Evolutionary conservation across 805 yeast genomes (phyloP).

Genomic region (Nakazawaea pomicola): DNA sequence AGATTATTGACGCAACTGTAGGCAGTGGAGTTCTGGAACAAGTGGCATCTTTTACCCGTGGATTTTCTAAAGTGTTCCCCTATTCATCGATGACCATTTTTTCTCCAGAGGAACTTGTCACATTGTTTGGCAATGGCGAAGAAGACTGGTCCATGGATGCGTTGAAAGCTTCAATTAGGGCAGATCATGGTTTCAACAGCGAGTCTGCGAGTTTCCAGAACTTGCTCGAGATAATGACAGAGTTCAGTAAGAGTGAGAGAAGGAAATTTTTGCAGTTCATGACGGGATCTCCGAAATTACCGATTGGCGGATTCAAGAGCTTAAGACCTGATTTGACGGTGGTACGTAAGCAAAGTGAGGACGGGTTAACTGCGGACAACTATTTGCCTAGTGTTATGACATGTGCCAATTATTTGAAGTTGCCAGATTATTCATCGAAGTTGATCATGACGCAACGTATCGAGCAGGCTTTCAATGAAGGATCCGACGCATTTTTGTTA

Average conservation of each 20-base stretch:
- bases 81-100: conserved; percentile 66
- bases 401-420: conserved; percentile 88
- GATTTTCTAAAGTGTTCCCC: conserved; percentile 82
- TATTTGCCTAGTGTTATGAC: conserved; percentile 97
- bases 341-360: conserved; percentile 79
- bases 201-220: conserved; percentile 61
- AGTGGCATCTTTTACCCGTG: conserved; percentile 63
- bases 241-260: conserved; percentile 49
- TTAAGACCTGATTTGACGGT: conserved; percentile 82
- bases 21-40: conserved; percentile 63
- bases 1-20: conserved; percentile 53
- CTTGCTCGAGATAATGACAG: conserved; percentile 56
- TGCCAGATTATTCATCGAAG: conserved; percentile 73
- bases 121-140: conserved; percentile 67
- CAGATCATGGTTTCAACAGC: conserved; percentile 85
- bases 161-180: conserved; percentile 55
- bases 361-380: conserved; percentile 61
- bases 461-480: conserved; percentile 74
- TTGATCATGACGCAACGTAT: conserved; percentile 56
- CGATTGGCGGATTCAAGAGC: conserved; percentile 88
- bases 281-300: conserved; percentile 90
- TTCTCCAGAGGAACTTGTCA: conserved; percentile 66
- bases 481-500: conserved; percentile 80
- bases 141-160: conserved; percentile 85
- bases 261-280: conserved; percentile 78